A percentile compares a stretch with the other conserved stretches of the same genome.
Evolutionary conservation across 2,329 filamentous ascomycete genomes (phyloP).

Genomic region (Scopulariopsis brevicaulis): DNA sequence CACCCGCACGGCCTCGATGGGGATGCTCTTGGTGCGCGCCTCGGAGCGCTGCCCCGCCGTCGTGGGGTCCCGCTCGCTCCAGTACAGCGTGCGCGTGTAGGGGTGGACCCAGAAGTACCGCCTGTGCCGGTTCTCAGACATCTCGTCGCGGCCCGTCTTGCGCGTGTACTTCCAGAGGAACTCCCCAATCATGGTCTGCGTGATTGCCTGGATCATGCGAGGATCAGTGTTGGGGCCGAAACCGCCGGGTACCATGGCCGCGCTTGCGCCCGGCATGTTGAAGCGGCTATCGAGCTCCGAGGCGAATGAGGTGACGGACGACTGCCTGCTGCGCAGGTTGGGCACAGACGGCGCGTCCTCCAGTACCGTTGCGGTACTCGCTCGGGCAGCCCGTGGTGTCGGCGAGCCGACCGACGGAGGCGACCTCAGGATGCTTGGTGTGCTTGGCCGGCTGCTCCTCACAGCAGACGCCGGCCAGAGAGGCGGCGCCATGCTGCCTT

Average conservation of each 20-base stretch:
- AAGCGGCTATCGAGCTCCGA: constrained; percentile 90
- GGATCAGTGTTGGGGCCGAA: constrained; percentile 73
- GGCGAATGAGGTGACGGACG: constrained; percentile 88
- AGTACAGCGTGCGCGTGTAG: constrained; percentile 92
- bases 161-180: constrained; percentile 99
- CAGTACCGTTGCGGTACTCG: background rate
- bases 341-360: constrained; percentile 2
- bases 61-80: constrained; percentile 84
- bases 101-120: constrained; percentile 99
- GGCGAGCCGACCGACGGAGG: constrained; percentile 38
- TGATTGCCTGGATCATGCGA: constrained; percentile 97
- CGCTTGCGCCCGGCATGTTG: constrained; percentile 53
- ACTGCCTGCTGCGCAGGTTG: constrained; percentile 45
- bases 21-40: constrained; percentile 74
- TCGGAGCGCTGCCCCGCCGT: constrained; percentile 60
- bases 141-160: constrained; percentile 77
- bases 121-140: constrained; percentile 82
- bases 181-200: constrained; percentile 98
- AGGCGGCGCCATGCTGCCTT: constrained; percentile 69
- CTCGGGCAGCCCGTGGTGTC: constrained; percentile 41
- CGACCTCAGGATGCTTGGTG: constrained; percentile 41
- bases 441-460: constrained; percentile 41
- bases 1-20: constrained; percentile 85
- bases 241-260: constrained; percentile 38
- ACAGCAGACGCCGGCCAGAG: constrained; percentile 65